Conservation (phyloP, 495 filamentous ascomycete species). For the Poronia punctata region DNA sequence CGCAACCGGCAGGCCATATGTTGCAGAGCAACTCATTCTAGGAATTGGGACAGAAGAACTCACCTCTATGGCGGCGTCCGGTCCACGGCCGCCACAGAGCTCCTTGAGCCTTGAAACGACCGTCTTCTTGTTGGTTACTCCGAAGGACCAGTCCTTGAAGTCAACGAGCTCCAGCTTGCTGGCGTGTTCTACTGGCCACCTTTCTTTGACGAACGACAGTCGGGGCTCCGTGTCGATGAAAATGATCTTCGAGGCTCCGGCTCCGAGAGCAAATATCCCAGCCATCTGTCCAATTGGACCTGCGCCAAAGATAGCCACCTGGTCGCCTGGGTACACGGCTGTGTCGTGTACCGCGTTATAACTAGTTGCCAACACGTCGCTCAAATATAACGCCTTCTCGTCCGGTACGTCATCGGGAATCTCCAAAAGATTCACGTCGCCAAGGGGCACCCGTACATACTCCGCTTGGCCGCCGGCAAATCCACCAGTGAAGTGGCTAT, state of each 20-base stretch:
- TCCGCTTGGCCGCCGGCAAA: conserved; percentile 89
- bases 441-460: conserved; percentile 76
- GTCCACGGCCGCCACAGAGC: conserved; percentile 56
- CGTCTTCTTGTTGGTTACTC: conserved; percentile 43
- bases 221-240: conserved; percentile 77
- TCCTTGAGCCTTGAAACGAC: conserved; percentile 70
- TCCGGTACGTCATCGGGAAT: conserved; percentile 77
- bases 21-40: background rate
- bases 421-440: conserved; percentile 74
- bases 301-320: conserved; percentile 79
- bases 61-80: conserved; percentile 68
- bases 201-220: conserved; percentile 57
- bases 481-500: conserved; percentile 74
- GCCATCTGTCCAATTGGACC: conserved; percentile 77
- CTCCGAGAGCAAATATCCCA: conserved; percentile 61
- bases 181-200: conserved; percentile 42
- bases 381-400: conserved; percentile 79
- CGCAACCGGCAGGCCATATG: background rate
- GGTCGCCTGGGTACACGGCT: conserved; percentile 67
- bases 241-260: conserved; percentile 71
- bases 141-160: conserved; percentile 40
- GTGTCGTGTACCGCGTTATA: conserved; percentile 83
- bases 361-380: conserved; percentile 70
- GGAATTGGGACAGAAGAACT: background rate
- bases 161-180: conserved; percentile 39